Percentiles rank a stretch among this genome's conserved stretches.
These are phyloP conservation scores for Acanthamoeba comandoni DNA, from an alignment of 208 protist species.

Conservation along the genomic window DNA sequence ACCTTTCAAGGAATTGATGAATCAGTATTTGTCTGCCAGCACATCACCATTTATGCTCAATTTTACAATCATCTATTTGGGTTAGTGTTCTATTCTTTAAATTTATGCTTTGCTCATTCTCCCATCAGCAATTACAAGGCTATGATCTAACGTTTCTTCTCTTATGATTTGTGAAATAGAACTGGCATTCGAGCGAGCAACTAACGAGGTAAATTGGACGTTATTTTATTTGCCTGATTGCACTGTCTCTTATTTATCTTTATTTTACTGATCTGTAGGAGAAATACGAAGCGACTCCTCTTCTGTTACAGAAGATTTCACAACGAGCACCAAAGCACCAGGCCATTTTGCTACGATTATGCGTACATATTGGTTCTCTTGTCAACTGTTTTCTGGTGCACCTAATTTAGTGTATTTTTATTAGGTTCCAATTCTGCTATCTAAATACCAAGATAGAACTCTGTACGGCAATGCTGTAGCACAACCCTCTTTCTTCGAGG, in stretches of 20 bases:
- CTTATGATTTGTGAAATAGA: background rate
- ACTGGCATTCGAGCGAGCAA: conserved; percentile 44
- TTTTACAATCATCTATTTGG: conserved; percentile 83
- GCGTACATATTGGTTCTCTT: background rate
- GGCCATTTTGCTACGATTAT: conserved; percentile 57
- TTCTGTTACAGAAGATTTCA: conserved; percentile 1
- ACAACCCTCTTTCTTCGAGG: conserved; percentile 24
- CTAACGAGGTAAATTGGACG: conserved; percentile 20
- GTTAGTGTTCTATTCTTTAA: conserved; percentile 34
- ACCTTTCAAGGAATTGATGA: conserved; percentile 72
- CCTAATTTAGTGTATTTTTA: background rate
- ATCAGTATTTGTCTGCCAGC: conserved; percentile 46
- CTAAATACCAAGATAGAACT: conserved; percentile 24
- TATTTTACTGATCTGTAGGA: background rate
- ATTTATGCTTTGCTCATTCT: background rate
- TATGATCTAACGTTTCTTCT: background rate
- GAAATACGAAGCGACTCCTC: background rate
- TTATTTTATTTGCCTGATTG: background rate
- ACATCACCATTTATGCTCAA: conserved; percentile 67
- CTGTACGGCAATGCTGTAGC: conserved; percentile 4
- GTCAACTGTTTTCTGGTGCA: background rate
- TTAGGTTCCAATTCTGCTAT: conserved; percentile 16
- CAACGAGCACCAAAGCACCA: conserved; percentile 37
- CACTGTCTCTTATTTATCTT: background rate
- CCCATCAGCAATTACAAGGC: background rate